Evolutionary conservation across 75 land plant genomes (phyloP), one percentile per base, ranked within the genome.

Genomic region (Larix kaempferi): DNA sequence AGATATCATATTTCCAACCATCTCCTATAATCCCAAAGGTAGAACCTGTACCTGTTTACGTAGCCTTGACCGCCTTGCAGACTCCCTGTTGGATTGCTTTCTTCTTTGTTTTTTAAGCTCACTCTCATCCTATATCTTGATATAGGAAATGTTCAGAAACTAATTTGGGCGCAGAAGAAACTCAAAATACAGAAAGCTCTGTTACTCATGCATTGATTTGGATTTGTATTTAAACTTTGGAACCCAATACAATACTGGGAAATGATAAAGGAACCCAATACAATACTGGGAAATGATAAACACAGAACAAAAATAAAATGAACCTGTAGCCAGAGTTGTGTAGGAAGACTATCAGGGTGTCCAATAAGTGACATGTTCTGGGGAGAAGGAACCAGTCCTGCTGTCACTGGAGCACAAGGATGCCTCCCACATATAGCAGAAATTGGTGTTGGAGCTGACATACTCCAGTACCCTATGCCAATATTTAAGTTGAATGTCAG

Each of bases 31-130:
- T 22, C 21, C 27, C 27, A 26, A 71, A 71, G 44, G 25, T 21
- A 69, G 73, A 6, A 71, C 26, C 37, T 22, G 26, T 60, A 79
- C 85, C 89, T 86, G 89, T 74, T 88, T 88, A 8, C 90, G 80
- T 37, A 86, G 54, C 35, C 90, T 74, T 35, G 90, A 88, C 39
- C 90, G 82, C 27, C 90, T 75, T 59, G 90, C 90, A 2, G 90
- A 86, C 75, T 88, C 90, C 56, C 90, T 78, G 77, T 88, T 88
- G 19, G 90, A 88, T 41, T 88, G 90, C 76, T 88, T 88, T 71
- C 90, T 80, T 59, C 87, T 55, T 69, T 88, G 88, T 37, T 85
- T 79, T 80, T 86, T 88, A 54, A 86, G 59, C 71, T 88, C 90
- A 60, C 88, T 76, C 78, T 88, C 90, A 60, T 88, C 88, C 83